A percentile compares a stretch with the other conserved stretches of the same genome.
phyloP scores from a whole-genome alignment of 495 filamentous ascomycete species.

The Neurospora sp. region DNA sequence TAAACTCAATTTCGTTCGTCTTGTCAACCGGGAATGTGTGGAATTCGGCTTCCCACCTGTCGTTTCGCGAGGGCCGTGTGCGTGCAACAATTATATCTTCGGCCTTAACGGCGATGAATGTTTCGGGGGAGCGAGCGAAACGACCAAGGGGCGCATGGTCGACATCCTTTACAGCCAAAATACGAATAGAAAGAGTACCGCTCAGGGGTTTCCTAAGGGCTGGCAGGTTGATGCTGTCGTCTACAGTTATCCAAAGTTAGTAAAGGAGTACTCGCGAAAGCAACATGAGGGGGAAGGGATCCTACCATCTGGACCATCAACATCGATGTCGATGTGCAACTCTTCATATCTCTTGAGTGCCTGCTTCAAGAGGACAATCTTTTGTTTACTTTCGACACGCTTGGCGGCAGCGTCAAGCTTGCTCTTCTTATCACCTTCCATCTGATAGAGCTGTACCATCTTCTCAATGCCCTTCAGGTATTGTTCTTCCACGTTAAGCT shows the following conservation, averaged over 20 bases:
- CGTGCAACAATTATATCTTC: slow-evolving; percentile 84
- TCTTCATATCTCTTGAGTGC: slow-evolving; percentile 95
- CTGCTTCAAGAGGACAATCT: slow-evolving; percentile 92
- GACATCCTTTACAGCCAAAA: slow-evolving; percentile 85
- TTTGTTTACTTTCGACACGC: slow-evolving; percentile 90
- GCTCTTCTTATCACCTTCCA: slow-evolving; percentile 97
- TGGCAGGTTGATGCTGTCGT: slow-evolving; percentile 92
- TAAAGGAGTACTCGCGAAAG: neutral
- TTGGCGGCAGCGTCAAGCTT: slow-evolving; percentile 81
- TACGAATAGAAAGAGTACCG: slow-evolving; percentile 75
- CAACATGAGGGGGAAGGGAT: neutral
- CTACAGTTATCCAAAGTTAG: slow-evolving; percentile 33
- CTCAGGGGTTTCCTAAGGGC: slow-evolving; percentile 90
- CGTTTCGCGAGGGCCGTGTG: slow-evolving; percentile 77
- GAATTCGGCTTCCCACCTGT: slow-evolving; percentile 83
- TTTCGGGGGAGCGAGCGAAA: slow-evolving; percentile 86
- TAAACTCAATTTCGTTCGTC: slow-evolving; percentile 96
- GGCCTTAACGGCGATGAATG: slow-evolving; percentile 90
- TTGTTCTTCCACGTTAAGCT: slow-evolving; percentile 96
- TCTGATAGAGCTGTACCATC: slow-evolving; percentile 95
- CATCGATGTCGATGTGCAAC: slow-evolving; percentile 90
- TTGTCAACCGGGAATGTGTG: slow-evolving; percentile 93
- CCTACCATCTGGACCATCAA: slow-evolving; percentile 78
- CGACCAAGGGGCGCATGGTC: slow-evolving; percentile 83
- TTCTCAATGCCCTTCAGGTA: slow-evolving; percentile 99